Percentiles rank a stretch among this genome's conserved stretches.
phyloP scores from a whole-genome alignment of 768 basidiomycete species.

The Mycena metata region DNA sequence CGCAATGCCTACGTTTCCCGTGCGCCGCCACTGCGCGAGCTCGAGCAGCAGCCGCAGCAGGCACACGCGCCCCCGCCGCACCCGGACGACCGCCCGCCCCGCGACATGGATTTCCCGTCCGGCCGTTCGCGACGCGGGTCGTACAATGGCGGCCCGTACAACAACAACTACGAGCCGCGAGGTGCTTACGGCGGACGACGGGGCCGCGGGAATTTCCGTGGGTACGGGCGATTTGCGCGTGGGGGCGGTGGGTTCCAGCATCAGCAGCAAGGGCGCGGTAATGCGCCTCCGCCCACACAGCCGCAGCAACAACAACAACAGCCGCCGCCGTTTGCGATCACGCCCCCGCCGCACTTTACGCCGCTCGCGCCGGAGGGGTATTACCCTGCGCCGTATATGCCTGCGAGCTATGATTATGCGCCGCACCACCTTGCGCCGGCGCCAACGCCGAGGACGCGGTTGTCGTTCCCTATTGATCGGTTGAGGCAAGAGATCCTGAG shows the following conservation, averaged over 20 bases:
- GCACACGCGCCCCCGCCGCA: not conserved
- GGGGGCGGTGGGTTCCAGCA: conserved; percentile 25
- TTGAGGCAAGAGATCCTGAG: conserved; percentile 37
- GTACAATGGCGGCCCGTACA: conserved; percentile 20
- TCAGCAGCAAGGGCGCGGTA: conserved; percentile 1
- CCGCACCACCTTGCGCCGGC: conserved; percentile 22
- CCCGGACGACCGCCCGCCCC: conserved; percentile 28
- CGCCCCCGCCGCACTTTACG: conserved; percentile 31
- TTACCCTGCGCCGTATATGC: conserved; percentile 28
- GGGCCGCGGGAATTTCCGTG: conserved; percentile 24
- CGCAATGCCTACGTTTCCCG: conserved; percentile 11
- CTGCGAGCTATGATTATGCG: conserved; percentile 28
- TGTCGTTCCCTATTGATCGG: conserved; percentile 39
- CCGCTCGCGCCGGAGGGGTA: conserved; percentile 31
- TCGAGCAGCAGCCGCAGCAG: not conserved
- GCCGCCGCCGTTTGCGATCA: conserved; percentile 28
- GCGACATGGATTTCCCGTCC: conserved; percentile 21
- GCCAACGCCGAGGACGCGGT: conserved; percentile 32
- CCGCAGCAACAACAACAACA: conserved; percentile 28
- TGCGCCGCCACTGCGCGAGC: conserved; percentile 4
- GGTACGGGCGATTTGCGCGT: conserved; percentile 12
- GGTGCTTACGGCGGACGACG: conserved; percentile 30
- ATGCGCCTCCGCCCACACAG: not conserved
- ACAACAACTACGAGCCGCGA: conserved; percentile 30
- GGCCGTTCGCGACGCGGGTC: conserved; percentile 34